These are phyloP conservation scores for Boletales sp. DNA, from an alignment of 768 basidiomycete species.

Conservation along the genomic window DNA sequence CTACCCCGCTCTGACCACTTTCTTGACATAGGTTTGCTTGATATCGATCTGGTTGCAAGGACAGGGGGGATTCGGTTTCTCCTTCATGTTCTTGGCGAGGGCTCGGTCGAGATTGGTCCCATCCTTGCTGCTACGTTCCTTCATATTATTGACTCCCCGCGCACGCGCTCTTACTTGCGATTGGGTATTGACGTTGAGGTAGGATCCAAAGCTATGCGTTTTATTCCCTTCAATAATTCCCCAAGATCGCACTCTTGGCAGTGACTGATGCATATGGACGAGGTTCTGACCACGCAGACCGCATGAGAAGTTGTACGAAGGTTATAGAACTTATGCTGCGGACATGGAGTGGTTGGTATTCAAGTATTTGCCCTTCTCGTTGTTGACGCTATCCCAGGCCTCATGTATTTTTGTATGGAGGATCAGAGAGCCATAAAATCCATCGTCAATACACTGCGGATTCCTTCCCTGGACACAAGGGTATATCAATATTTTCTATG, in stretches of 20 bases:
- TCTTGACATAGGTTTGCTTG: slow-evolving; percentile 66
- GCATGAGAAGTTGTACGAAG: slow-evolving; percentile 72
- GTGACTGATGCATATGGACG: slow-evolving; percentile 93
- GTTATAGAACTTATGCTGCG: slow-evolving; percentile 81
- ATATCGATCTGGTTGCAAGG: slow-evolving; percentile 74
- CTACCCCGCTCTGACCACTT: slow-evolving; percentile 8
- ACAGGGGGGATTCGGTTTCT: slow-evolving; percentile 86
- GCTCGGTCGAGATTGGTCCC: slow-evolving; percentile 76
- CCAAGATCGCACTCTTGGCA: slow-evolving; percentile 78
- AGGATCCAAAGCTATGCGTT: slow-evolving; percentile 10
- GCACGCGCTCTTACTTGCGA: slow-evolving; percentile 70
- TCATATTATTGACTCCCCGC: slow-evolving; percentile 80
- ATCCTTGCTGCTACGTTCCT: slow-evolving; percentile 78
- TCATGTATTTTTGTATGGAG: slow-evolving; percentile 93
- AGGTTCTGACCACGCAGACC: slow-evolving; percentile 70
- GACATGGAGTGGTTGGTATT: slow-evolving; percentile 84
- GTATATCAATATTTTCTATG: slow-evolving; percentile 36
- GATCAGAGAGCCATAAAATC: slow-evolving; percentile 83
- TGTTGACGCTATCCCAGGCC: slow-evolving; percentile 44
- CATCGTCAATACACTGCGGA: slow-evolving; percentile 78
- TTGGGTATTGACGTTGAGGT: slow-evolving; percentile 92
- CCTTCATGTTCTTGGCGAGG: slow-evolving; percentile 85
- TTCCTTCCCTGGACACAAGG: slow-evolving; percentile 83
- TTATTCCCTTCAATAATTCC: background rate
- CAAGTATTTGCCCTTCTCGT: background rate